Base-by-base conservation (phyloP, 495 filamentous ascomycete genomes). In the Aspergillus coremiiformis region DNA sequence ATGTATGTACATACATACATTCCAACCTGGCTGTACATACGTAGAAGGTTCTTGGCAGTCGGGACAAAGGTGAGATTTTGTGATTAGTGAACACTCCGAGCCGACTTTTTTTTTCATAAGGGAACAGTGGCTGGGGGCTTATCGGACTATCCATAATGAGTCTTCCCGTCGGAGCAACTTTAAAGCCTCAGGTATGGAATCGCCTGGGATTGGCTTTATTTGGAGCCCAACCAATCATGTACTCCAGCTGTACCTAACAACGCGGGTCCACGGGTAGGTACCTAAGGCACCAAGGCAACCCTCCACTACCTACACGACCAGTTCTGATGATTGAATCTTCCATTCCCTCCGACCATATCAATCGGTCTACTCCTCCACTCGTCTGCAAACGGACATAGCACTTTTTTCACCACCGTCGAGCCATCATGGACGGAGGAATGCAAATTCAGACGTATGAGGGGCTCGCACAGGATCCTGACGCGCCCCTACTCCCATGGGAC, bases 41-140 rank as follows among this genome's bases (percentile, higher is more conserved):
- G n/a, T n/a, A 27, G 24, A 27, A 27, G 24, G 8, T 27, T 27
- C 24, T 27, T 27, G 24, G 24, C 24, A 41, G 21, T 41, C 37
- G 37, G 17, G 11, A 7, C 4, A 6, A 21, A 20, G 17, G 32
- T n/a, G 17, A 33, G 23, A 33, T 39, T 26, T 35, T 22, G n/a
- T 26, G 48, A 43, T 51, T 51, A 51, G 48, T 51, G 48, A 51
- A 32, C 48, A 43, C n/a, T 30, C 48, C 48, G 48, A 43, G 35
- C 48, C 48, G 48, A 51, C 20, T 21, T 14, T 12, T n/a, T n/a
- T n/a, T n/a, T n/a, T n/a, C n/a, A n/a, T n/a, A n/a, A n/a, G n/a
- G n/a, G n/a, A n/a, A n/a, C n/a, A n/a, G n/a, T n/a, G n/a, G n/a
- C n/a, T n/a, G n/a, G n/a, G n/a, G n/a, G n/a, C n/a, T n/a, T n/a